Evolutionary conservation across 164 flowering plant genomes (phyloP).

Genomic region (Cinnamomum micranthum): DNA sequence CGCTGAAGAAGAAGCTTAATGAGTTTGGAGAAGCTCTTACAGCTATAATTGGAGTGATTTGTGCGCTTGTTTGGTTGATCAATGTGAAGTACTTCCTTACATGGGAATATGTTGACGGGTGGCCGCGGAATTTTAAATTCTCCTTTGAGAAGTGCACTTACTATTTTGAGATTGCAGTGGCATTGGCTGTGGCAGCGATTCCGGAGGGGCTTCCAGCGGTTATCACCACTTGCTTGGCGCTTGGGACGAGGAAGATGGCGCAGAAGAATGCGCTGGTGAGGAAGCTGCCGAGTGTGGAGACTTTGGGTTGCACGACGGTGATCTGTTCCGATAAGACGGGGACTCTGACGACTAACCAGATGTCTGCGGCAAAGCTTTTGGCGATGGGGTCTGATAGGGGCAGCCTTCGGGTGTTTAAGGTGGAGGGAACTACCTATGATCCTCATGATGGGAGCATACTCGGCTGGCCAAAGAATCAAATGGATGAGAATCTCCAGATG

Average conservation of each 20-base stretch:
- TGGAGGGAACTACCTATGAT: constrained; percentile 74
- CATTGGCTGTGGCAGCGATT: constrained; percentile 60
- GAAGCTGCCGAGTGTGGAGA: constrained; percentile 60
- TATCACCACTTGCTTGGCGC: constrained; percentile 54
- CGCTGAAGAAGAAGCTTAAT: constrained; percentile 53
- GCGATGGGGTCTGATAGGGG: constrained; percentile 40
- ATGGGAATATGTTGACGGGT: constrained; percentile 52
- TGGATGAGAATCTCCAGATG: constrained; percentile 78
- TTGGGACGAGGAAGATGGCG: constrained; percentile 62
- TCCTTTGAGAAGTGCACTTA: constrained; percentile 57
- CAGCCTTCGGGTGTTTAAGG: constrained; percentile 36
- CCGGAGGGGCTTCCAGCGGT: constrained; percentile 61
- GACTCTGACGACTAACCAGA: constrained; percentile 75
- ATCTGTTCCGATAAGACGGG: constrained; percentile 64
- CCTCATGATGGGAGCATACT: constrained; percentile 65
- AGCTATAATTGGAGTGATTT: constrained; percentile 41
- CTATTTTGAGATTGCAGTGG: constrained; percentile 57
- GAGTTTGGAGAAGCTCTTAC: constrained; percentile 52
- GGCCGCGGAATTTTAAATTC: constrained; percentile 53
- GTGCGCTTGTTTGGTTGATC: constrained; percentile 49
- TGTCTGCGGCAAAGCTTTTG: constrained; percentile 71
- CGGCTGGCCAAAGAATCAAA: constrained; percentile 51
- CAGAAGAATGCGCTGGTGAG: constrained; percentile 56
- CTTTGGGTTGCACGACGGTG: constrained; percentile 54
- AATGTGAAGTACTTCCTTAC: constrained; percentile 51